Evolutionary conservation across 768 basidiomycete genomes (phyloP), one percentile per base, ranked within the genome.

Genomic region (Lyophyllum semitale): DNA sequence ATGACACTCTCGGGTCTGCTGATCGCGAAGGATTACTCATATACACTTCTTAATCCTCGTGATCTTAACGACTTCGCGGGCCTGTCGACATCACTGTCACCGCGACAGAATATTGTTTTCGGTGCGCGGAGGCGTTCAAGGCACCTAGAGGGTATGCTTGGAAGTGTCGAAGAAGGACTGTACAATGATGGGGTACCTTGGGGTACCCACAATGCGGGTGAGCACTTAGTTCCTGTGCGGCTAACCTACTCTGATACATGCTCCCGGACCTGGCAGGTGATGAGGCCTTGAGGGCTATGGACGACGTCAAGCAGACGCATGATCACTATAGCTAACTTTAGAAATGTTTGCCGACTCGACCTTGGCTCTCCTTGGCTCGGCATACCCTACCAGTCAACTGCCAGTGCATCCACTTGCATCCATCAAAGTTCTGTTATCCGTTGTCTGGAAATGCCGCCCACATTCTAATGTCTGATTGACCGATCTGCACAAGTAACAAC

Each of bases 341-440:
- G 95, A 97, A 70, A 98, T 98, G 95, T 91, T 99, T 44, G 97
- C 97, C 7, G 97, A 99, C 70, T 93, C 96, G 4, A 92, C 93
- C 0, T 68, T 98, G 25, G 93, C 95, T 0, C 77, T 99, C n/a
- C n/a, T n/a, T n/a, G n/a, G n/a, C n/a, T n/a, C n/a, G n/a, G n/a
- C n/a, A n/a, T n/a, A n/a, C n/a, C n/a, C n/a, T n/a, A n/a, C n/a
- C n/a, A n/a, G 38, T 86, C 98, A 32, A 87, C 93, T 4, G 93
- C n/a, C n/a, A n/a, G n/a, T n/a, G 95, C 3, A 95, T 99, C 53
- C 96, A 98, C 94, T 91, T 15, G 96, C 96, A 8, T 97, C 96
- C 6, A 94, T 96, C 33, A 98, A 98, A 77, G 68, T 96, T 96
- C 63, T 62, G 91, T 77, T 51, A 30, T 42, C 48, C 45, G 32